phyloP scores from a whole-genome alignment of 768 basidiomycete genomes.

The Pisolithus tinctorius region DNA sequence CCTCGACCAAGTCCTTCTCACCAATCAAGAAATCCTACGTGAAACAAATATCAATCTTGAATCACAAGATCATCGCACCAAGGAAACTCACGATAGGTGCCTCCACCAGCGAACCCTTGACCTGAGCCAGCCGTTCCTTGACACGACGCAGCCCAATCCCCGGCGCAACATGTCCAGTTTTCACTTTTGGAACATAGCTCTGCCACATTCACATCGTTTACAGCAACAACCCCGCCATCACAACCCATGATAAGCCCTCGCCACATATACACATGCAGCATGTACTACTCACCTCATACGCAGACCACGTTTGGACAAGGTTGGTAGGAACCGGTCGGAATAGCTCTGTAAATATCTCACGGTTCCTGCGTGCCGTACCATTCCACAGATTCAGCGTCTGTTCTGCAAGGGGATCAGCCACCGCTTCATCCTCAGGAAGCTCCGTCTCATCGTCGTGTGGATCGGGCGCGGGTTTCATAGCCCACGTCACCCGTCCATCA shows the following conservation, averaged over 20 bases:
- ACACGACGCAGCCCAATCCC: conserved; percentile 60
- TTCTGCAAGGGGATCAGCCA: conserved; percentile 76
- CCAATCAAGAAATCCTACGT: conserved; percentile 79
- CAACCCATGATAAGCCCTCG: neutral
- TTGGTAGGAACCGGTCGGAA: conserved; percentile 88
- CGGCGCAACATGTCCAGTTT: conserved; percentile 76
- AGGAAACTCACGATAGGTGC: conserved; percentile 52
- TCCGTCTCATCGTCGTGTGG: conserved; percentile 62
- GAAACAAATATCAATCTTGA: conserved; percentile 3
- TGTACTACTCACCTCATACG: conserved; percentile 56
- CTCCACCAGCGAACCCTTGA: conserved; percentile 70
- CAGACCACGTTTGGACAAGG: conserved; percentile 68
- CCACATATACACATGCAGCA: neutral
- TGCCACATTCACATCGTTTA: conserved; percentile 19
- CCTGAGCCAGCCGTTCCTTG: conserved; percentile 66
- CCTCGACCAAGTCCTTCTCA: conserved; percentile 62
- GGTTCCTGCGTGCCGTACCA: conserved; percentile 69
- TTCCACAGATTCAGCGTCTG: conserved; percentile 53
- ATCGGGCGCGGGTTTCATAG: conserved; percentile 76
- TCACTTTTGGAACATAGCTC: conserved; percentile 69
- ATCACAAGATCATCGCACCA: neutral
- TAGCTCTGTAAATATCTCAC: conserved; percentile 79
- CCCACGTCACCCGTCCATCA: conserved; percentile 40
- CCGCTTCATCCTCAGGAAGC: conserved; percentile 51
- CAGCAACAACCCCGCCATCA: neutral